Evolutionary conservation across 1,284 basidiomycete genomes (phyloP).

Genomic region (Melampsora larici-populina): DNA sequence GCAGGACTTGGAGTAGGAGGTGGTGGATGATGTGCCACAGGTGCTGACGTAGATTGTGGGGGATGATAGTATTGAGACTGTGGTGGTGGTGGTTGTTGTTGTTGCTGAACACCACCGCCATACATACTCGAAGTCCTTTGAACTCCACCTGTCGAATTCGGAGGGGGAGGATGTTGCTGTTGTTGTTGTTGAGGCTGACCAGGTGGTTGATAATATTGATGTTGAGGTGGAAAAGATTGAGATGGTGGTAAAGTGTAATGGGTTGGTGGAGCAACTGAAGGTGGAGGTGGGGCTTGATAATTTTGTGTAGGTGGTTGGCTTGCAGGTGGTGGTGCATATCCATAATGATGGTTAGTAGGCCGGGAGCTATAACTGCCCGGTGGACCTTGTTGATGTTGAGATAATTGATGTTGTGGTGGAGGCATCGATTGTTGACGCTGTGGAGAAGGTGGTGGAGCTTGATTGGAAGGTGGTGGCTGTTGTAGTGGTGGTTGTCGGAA

Average conservation of each 20-base stretch:
- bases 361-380: constrained; percentile 8
- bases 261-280: constrained; percentile 48
- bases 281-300: constrained; percentile 48
- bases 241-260: constrained; percentile 23
- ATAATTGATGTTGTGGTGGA: constrained; percentile 46
- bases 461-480: constrained; percentile 2
- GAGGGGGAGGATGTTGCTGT: constrained; percentile 36
- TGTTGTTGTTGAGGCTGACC: constrained; percentile 42
- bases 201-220: background rate
- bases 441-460: constrained; percentile 48
- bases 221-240: constrained; percentile 26
- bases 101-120: constrained; percentile 48
- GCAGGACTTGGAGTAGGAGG: constrained; percentile 45
- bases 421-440: constrained; percentile 3
- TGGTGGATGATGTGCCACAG: constrained; percentile 11
- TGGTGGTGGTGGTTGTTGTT: constrained; percentile 47
- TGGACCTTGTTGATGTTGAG: constrained; percentile 50
- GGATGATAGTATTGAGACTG: constrained; percentile 47
- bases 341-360: constrained; percentile 16
- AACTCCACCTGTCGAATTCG: constrained; percentile 33
- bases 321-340: constrained; percentile 42
- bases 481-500: constrained; percentile 13
- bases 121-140: constrained; percentile 44
- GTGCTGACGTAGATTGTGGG: constrained; percentile 43
- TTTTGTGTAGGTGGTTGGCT: constrained; percentile 46